phyloP scores from a whole-genome alignment of 768 basidiomycete species.

The Rossbeevera mucosa region DNA sequence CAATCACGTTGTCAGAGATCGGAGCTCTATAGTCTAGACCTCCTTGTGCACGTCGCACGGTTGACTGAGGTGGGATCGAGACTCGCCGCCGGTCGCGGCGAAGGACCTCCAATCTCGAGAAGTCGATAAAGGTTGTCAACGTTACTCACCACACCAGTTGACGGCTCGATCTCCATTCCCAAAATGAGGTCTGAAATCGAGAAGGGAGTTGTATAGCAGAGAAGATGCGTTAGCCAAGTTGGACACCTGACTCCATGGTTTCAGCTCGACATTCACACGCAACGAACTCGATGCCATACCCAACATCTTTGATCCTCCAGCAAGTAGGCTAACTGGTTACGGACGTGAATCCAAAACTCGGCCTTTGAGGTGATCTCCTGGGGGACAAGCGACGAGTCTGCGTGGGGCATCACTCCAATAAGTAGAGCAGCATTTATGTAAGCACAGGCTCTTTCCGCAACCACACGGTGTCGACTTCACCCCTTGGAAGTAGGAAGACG shows the following conservation, averaged over 20 bases:
- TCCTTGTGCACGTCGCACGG: not conserved
- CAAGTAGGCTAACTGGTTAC: constrained; percentile 55
- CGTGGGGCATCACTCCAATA: constrained; percentile 74
- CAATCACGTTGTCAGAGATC: constrained; percentile 19
- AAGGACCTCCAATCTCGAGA: not conserved
- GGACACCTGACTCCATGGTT: constrained; percentile 57
- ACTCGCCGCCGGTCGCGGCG: not conserved
- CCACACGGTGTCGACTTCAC: not conserved
- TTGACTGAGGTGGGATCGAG: not conserved
- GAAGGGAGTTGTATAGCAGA: constrained; percentile 72
- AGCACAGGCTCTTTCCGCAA: not conserved
- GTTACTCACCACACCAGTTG: constrained; percentile 86
- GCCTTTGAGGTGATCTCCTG: constrained; percentile 61
- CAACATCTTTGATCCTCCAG: constrained; percentile 69
- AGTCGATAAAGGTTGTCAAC: not conserved
- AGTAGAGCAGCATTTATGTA: constrained; percentile 7
- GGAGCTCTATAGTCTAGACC: not conserved
- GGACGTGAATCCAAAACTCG: constrained; percentile 78
- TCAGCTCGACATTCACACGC: constrained; percentile 4
- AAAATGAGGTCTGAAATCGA: constrained; percentile 61
- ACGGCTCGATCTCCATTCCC: constrained; percentile 62
- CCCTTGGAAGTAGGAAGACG: constrained; percentile 1
- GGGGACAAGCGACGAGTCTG: constrained; percentile 75
- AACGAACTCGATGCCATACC: constrained; percentile 44
- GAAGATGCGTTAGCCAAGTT: constrained; percentile 83